phyloP scores from a whole-genome alignment of 225 moss, liverwort and hornwort species.

The Sphagnum contortum region DNA sequence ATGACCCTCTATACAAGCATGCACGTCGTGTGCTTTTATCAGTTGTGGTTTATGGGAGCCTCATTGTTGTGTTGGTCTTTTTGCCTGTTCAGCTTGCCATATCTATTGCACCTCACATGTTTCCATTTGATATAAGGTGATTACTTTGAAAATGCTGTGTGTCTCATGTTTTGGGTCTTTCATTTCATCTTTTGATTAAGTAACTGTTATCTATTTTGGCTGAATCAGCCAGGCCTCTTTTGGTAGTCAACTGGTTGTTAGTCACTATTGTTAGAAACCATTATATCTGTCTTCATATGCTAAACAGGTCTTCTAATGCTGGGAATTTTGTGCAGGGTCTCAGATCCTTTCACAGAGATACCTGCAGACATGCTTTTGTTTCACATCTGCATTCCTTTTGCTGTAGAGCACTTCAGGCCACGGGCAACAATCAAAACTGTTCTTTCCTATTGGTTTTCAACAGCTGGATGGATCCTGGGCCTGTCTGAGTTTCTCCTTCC shows the following conservation, averaged over 20 bases:
- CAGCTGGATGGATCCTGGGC: conserved; percentile 74
- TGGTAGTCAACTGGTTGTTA: too few relatives aligned
- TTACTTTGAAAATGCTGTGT: too few relatives aligned
- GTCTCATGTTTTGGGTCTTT: background rate
- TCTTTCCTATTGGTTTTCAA: conserved; percentile 80
- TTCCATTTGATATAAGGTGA: conserved; percentile 89
- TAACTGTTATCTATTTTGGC: background rate
- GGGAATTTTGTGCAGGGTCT: conserved; percentile 55
- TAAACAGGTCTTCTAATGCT: too few relatives aligned
- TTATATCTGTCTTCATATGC: too few relatives aligned
- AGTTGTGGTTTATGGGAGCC: conserved; percentile 86
- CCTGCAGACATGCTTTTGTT: conserved; percentile 98
- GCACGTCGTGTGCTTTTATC: conserved; percentile 89
- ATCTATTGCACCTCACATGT: conserved; percentile 68
- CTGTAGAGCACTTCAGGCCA: conserved; percentile 93
- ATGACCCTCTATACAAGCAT: conserved; percentile 89
- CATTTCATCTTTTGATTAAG: too few relatives aligned
- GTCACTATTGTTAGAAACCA: too few relatives aligned
- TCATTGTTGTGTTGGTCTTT: conserved; percentile 93
- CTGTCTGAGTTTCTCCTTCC: conserved; percentile 83
- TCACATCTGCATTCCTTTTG: conserved; percentile 95
- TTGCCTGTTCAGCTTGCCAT: conserved; percentile 87
- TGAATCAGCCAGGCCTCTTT: background rate
- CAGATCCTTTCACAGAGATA: conserved; percentile 97
- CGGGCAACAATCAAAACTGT: conserved; percentile 80